Evolutionary conservation across 306 rosid genomes (phyloP), one percentile per base, ranked within the genome.

Genomic region (Cicer arietinum): DNA sequence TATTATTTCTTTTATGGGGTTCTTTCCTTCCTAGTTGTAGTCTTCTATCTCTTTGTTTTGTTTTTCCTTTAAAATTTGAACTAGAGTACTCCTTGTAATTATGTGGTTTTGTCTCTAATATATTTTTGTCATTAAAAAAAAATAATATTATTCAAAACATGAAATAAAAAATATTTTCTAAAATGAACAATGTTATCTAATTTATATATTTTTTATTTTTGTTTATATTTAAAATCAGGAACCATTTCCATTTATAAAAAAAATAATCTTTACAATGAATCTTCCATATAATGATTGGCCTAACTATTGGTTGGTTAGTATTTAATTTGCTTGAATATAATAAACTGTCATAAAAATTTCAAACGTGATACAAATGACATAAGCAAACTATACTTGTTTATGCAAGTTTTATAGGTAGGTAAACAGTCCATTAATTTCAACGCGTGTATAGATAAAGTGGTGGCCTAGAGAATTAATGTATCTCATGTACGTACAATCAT

Each of bases 351-450:
- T 3, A 13, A 20, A 43, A 16, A 10, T 44, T 67, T 46, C 50
- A 44, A 67, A 7, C 11, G 40, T 54, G 12, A 4, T 4, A 41
- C 25, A 22, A 8, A 52, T 22, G 77, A 48, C 39, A 25, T 56
- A 79, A 73, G 57, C 42, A 66, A 66, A 17, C 3, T 8, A 39
- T 25, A 66, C 8, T 58, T 66, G 3, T 17, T 41, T 7, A 60
- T 47, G 46, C 60, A 45, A 39, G 67, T 64, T 77, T 65, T 47
- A 79, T 48, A 4, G 84, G 81, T 84, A 76, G 82, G 84, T 79
- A 72, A 83, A 83, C 70, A 47, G 61, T 63, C 45, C 8, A 61
- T 40, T 1, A 46, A 46, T 22, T 74, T 74, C 53, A 79, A 70
- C 57, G 50, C 20, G 39, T 74, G 77, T 69, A 39, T 13, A 51